Conservation (phyloP, 495 filamentous ascomycete species). For the Xylaria curta region DNA sequence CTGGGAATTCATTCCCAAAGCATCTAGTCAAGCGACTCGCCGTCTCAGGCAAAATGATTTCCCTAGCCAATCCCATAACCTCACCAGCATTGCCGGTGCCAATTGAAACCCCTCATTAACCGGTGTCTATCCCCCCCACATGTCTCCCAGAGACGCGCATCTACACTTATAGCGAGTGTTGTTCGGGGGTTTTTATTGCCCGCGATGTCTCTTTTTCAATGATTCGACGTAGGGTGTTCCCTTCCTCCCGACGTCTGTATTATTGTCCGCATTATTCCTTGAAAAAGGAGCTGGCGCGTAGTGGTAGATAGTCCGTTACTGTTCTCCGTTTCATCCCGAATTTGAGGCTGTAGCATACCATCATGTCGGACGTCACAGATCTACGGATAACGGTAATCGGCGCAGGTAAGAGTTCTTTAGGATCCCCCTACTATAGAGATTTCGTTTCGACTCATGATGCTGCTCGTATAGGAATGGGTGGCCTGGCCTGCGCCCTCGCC, state of each 20-base stretch:
- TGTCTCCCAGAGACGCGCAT: slow-evolving; percentile 24
- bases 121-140: slow-evolving; percentile 37
- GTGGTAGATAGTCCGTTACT: background rate
- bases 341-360: slow-evolving; percentile 22
- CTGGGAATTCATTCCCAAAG: background rate
- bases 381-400: slow-evolving; percentile 52
- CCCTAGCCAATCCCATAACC: slow-evolving; percentile 30
- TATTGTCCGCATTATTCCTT: background rate
- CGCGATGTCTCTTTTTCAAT: slow-evolving; percentile 17
- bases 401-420: slow-evolving; percentile 40
- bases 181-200: slow-evolving; percentile 25
- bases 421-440: background rate
- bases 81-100: slow-evolving; percentile 35
- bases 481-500: slow-evolving; percentile 72
- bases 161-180: background rate
- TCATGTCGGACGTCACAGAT: slow-evolving; percentile 50
- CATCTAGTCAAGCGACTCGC: background rate
- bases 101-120: slow-evolving; percentile 39
- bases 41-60: slow-evolving; percentile 38
- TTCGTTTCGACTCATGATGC: background rate
- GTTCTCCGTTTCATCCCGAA: background rate
- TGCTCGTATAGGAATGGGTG: slow-evolving; percentile 73
- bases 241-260: background rate
- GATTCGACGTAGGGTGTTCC: background rate
- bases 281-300: slow-evolving; percentile 1